Base-by-base conservation (phyloP, 2,329 filamentous ascomycete genomes). In the Diaporthe eres region DNA sequence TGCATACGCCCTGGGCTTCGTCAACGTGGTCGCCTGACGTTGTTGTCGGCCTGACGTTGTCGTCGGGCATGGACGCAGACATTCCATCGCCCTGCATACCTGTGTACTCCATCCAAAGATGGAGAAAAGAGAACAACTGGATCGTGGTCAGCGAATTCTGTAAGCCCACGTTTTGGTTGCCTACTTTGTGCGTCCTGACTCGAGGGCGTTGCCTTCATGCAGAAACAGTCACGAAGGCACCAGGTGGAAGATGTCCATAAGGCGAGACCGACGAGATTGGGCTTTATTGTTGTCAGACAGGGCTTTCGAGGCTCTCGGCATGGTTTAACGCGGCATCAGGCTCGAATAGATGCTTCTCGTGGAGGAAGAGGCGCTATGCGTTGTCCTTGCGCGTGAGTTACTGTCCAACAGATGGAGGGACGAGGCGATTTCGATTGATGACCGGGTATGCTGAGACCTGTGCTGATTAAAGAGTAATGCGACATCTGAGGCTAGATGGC, bases 161-260 rank as follows among this genome's bases (percentile, higher is more conserved):
- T 19, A 34, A 22, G 17, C 2, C 53, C 65, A 55, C 49, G 49
- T 55, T 68, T 51, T 42, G 47, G 65, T 70, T 70, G 65, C 65
- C 65, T 70, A 25, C 44, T 34, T 34, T 8, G 12, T 13, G 3
- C 13, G 51, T 28, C 15, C 17, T 70, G 65, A 42, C 44, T 53
- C 22, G 22, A 37, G 13, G 13, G 17, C 10, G 22, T 42, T 22
- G 65, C 22, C 65, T 31, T 13, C 12, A 22, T 9, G 47, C 34
- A 17, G 28, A 22, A 6, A 13, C 34, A 17, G 47, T 19, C 34
- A 31, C 1, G 25, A 34, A 65, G 39, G 13, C 39, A 47, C 17
- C 60, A 47, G 42, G 3, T 13, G 7, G 25, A 31, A 8, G n/a
- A n/a, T 28, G 25, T 19, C 5, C 34, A 28, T 49, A 31, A 39